Percentiles rank a stretch among this genome's conserved stretches.
Conservation (phyloP, 2,329 filamentous ascomycete species). For the Cytospora piceae region DNA sequence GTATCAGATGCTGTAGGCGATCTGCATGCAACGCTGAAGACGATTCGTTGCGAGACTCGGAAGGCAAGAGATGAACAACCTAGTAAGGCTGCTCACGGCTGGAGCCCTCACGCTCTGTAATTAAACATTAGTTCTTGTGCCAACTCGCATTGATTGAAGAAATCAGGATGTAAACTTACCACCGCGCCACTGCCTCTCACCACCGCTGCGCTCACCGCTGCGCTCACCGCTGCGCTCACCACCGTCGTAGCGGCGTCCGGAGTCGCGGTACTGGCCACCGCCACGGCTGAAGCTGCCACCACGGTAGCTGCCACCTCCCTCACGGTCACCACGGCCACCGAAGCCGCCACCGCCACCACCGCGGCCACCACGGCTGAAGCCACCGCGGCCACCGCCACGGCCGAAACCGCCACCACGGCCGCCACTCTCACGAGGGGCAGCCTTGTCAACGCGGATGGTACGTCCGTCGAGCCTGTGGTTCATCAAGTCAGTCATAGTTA, state of each 20-base stretch:
- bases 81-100: conserved; percentile 1
- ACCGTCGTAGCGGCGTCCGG: conserved; percentile 11
- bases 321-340: conserved; percentile 12
- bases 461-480: conserved; percentile 16
- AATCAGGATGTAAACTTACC: neutral
- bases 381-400: conserved; percentile 9
- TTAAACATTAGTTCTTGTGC: neutral
- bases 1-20: conserved; percentile 1
- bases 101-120: neutral
- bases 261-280: conserved; percentile 18
- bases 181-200: conserved; percentile 4
- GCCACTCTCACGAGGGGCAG: conserved; percentile 8
- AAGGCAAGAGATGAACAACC: neutral
- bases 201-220: conserved; percentile 13
- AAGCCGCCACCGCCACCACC: conserved; percentile 11
- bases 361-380: conserved; percentile 5
- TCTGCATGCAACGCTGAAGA: conserved; percentile 5
- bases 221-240: conserved; percentile 13
- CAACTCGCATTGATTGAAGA: neutral
- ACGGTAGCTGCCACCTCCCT: conserved; percentile 19
- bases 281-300: conserved; percentile 20
- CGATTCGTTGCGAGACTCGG: conserved; percentile 4
- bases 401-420: conserved; percentile 11
- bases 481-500: neutral
- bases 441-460: conserved; percentile 17